These are phyloP conservation scores for Capillidium heterosporum DNA, from an alignment of 371 early-diverging fungal genomes.

Conservation along the genomic window DNA sequence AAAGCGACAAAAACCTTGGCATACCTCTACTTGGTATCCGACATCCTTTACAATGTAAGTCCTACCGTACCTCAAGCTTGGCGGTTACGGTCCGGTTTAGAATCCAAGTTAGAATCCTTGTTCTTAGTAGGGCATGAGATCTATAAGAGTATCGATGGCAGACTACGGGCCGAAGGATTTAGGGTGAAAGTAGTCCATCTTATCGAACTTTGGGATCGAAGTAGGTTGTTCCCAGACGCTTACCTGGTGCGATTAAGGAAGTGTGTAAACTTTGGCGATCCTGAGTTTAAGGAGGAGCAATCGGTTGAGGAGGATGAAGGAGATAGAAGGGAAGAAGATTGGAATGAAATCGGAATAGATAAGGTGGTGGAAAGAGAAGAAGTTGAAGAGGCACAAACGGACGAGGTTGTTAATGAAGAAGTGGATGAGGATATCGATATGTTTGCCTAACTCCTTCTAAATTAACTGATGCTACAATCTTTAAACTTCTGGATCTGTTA, in stretches of 20 bases:
- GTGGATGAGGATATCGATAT: neutral
- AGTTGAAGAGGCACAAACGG: neutral
- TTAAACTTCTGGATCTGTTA: too few relatives aligned
- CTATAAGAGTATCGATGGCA: conserved; percentile 40
- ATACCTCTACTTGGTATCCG: conserved; percentile 61
- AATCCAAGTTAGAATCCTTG: conserved; percentile 34
- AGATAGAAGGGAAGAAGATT: neutral
- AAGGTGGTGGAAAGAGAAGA: neutral
- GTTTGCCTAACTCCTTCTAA: neutral
- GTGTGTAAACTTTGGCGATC: conserved; percentile 15
- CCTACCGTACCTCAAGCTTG: conserved; percentile 67
- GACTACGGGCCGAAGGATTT: conserved; percentile 73
- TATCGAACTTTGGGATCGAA: conserved; percentile 68
- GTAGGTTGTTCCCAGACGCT: conserved; percentile 68
- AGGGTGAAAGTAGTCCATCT: conserved; percentile 36
- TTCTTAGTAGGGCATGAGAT: conserved; percentile 51
- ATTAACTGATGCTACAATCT: too few relatives aligned
- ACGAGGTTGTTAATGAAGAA: neutral
- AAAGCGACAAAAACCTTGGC: conserved; percentile 49
- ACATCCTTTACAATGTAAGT: conserved; percentile 70
- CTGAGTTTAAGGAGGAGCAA: conserved; percentile 10
- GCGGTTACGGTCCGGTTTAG: conserved; percentile 61
- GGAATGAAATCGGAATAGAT: neutral
- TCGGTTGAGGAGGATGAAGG: neutral
- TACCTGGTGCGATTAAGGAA: conserved; percentile 31